phyloP scores from a whole-genome alignment of 2,329 filamentous ascomycete species.

The Aspergillus fijiensis region DNA sequence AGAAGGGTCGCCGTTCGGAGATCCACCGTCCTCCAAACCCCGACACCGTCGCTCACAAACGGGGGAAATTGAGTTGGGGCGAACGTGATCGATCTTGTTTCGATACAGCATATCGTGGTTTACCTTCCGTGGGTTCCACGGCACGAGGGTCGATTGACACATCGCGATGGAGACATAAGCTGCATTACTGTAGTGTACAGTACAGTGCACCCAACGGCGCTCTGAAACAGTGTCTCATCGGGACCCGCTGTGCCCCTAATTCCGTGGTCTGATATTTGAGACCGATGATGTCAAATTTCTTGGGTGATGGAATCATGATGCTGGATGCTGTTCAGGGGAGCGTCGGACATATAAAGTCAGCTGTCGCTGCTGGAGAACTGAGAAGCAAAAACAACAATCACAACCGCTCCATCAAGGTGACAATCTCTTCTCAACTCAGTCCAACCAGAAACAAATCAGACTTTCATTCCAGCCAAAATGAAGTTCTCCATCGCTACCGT shows the following conservation, averaged over 20 bases:
- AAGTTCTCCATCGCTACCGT: constrained; percentile 29
- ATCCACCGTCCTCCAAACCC: not conserved
- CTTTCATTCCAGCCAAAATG: constrained; percentile 19
- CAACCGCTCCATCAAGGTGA: too few species aligned
- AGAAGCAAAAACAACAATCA: not conserved
- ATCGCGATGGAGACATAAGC: not conserved
- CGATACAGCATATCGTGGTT: not conserved
- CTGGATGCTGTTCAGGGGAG: not conserved
- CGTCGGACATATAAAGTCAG: not conserved
- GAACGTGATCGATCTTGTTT: not conserved
- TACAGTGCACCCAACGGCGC: not conserved
- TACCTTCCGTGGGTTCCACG: not conserved
- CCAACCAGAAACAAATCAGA: too few species aligned
- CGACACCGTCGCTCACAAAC: not conserved
- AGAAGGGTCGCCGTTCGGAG: not conserved
- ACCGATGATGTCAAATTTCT: not conserved
- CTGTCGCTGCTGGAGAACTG: not conserved
- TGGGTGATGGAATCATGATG: not conserved
- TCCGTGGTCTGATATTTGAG: not conserved
- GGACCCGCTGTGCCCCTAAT: not conserved
- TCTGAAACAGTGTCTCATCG: not conserved
- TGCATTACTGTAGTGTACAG: not conserved
- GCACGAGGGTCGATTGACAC: not conserved
- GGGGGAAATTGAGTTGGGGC: not conserved
- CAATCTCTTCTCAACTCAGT: not conserved